Percentiles rank a stretch among this genome's conserved stretches.
phyloP scores from a whole-genome alignment of 192 early-diverging fungal genomes.

The Lunasporangiospora selenospora region DNA sequence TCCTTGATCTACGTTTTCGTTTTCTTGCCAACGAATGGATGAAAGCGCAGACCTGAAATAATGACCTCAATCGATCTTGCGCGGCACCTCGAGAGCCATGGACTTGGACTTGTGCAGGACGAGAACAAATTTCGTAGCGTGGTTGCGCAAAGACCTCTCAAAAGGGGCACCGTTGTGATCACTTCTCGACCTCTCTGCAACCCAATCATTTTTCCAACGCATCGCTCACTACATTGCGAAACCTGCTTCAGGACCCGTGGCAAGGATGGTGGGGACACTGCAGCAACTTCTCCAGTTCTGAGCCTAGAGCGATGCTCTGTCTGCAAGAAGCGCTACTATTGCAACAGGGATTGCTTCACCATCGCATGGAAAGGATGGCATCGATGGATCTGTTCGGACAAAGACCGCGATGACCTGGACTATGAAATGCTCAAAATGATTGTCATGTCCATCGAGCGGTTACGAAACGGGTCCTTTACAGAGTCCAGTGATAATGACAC shows the following conservation, averaged over 20 bases:
- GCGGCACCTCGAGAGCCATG: constrained; percentile 25
- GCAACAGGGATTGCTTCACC: constrained; percentile 30
- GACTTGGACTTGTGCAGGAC: constrained; percentile 31
- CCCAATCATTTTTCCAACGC: constrained; percentile 49
- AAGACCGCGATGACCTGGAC: constrained; percentile 44
- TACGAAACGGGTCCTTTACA: constrained; percentile 28
- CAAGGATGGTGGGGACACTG: background rate
- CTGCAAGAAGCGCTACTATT: constrained; percentile 44
- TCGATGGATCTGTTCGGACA: constrained; percentile 32
- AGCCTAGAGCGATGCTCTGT: constrained; percentile 42
- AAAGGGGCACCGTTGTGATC: constrained; percentile 42
- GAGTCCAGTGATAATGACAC: no score
- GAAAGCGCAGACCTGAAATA: no score
- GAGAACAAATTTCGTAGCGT: constrained; percentile 36
- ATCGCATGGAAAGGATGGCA: constrained; percentile 45
- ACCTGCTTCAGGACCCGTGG: constrained; percentile 11
- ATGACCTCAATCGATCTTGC: background rate
- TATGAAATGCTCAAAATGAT: constrained; percentile 57
- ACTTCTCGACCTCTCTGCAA: constrained; percentile 48
- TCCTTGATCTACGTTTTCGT: no score
- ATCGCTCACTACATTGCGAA: constrained; percentile 22
- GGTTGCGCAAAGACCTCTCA: constrained; percentile 27
- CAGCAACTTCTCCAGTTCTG: background rate
- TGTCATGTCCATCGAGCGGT: constrained; percentile 45
- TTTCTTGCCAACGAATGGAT: no score